phyloP scores from a whole-genome alignment of 805 yeast genomes.

The Hanseniaspora nectarophila region DNA sequence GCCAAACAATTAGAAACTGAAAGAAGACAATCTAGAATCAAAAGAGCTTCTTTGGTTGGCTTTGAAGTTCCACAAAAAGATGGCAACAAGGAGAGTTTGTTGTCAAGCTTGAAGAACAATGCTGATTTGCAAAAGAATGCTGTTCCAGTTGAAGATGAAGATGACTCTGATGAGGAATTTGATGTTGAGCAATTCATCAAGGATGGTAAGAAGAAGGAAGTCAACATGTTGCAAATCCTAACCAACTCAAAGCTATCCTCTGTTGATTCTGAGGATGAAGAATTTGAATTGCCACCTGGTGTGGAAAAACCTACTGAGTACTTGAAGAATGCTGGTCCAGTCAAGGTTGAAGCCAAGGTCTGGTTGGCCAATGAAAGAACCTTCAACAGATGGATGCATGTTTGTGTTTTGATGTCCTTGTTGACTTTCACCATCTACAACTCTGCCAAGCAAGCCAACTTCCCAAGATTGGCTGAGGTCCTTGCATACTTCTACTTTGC shows the following conservation, averaged over 20 bases:
- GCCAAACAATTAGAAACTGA: conserved; percentile 35
- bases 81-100: conserved; percentile 9
- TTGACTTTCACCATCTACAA: conserved; percentile 75
- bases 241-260: conserved; percentile 37
- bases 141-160: neutral
- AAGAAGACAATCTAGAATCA: conserved; percentile 29
- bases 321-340: conserved; percentile 80
- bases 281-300: conserved; percentile 76
- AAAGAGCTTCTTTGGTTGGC: conserved; percentile 26
- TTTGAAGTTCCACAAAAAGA: conserved; percentile 9
- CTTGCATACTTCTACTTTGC: conserved; percentile 73
- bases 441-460: conserved; percentile 56
- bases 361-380: conserved; percentile 98
- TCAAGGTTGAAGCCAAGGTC: conserved; percentile 91
- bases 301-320: conserved; percentile 69
- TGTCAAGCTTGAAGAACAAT: conserved; percentile 1
- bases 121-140: conserved; percentile 5
- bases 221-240: conserved; percentile 29
- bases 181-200: conserved; percentile 50
- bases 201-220: conserved; percentile 24
- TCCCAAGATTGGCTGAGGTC: conserved; percentile 48
- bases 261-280: conserved; percentile 78
- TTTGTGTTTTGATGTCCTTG: conserved; percentile 71
- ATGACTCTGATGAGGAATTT: conserved; percentile 29
- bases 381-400: conserved; percentile 87